Evolutionary conservation across 1,139 yeast species (phyloP), one percentile per base, ranked within the genome.

Genomic region (Candida glucosophila): DNA sequence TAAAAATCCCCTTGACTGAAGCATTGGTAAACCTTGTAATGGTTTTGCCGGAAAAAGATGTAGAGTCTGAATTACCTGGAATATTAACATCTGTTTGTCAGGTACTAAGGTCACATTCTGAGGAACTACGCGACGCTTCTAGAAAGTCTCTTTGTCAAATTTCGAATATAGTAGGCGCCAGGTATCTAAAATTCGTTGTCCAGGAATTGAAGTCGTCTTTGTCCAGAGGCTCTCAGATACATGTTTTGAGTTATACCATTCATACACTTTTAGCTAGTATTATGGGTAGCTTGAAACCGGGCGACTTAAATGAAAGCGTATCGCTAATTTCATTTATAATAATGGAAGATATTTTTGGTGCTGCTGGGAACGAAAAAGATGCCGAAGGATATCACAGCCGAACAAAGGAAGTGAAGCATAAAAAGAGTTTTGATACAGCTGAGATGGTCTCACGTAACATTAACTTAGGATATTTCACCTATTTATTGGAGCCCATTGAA

Each of bases 291-390:
- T 50, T 86, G 25, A 35, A 48, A 2, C 81, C 72, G 33, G 93
- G 95, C 5, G 94, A 82, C 34, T 57, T 90, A 25, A 90, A 86
- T 48, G 80, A 73, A 13, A 68, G 80, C 13, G 70, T 77, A 5
- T 57, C 56, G 3, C 41, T 80, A 27, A 55, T 88, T 11, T 76
- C 79, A 35, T 77, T 73, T 15, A 63, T 86, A 18, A 67, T 88
- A 18, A 88, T 90, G 95, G 95, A 86, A 45, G 96, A 90, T 44
- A 71, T 76, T 3, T 88, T 90, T 52, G 99, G 98, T 11, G 73
- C 80, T 5, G 85, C 95, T 6, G 95, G 96, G 19, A 79, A 79
- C 44, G 98, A 90, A 46, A 90, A 92, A 48, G 98, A 90, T 39
- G 88, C 92, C 10, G 96, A 86, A 35, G 95, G 88, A 15, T 90